Evolutionary conservation across 495 filamentous ascomycete species (phyloP).

Genomic region (Thermothielavioides terrestris): DNA sequence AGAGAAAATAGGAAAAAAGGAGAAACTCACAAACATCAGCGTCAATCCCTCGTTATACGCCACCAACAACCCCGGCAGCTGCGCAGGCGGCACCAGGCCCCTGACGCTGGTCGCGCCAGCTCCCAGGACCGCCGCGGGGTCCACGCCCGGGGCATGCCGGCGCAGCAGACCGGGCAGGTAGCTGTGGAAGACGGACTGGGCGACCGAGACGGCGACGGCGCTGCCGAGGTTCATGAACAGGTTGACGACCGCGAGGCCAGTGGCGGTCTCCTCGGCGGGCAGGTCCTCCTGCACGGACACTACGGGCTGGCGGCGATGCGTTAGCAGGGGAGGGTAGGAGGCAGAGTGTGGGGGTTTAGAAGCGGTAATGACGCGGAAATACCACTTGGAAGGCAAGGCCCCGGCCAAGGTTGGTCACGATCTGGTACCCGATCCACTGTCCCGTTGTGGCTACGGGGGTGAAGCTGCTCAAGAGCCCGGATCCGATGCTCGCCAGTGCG

Average conservation of each 20-base stretch:
- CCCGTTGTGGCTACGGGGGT: conserved; percentile 19
- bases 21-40: conserved; percentile 1
- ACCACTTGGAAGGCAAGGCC: too few species aligned
- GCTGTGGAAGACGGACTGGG: conserved; percentile 23
- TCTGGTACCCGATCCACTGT: conserved; percentile 56
- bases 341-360: too few species aligned
- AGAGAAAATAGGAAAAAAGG: not conserved
- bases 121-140: conserved; percentile 18
- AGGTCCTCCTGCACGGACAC: too few species aligned
- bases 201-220: conserved; percentile 18
- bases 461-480: conserved; percentile 56
- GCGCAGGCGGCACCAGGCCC: conserved; percentile 11
- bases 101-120: conserved; percentile 34
- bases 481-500: conserved; percentile 51
- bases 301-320: too few species aligned
- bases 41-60: conserved; percentile 23
- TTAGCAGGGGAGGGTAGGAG: too few species aligned
- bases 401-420: conserved; percentile 23
- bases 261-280: conserved; percentile 3
- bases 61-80: conserved; percentile 26
- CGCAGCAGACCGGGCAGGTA: conserved; percentile 11
- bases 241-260: conserved; percentile 21
- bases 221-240: conserved; percentile 23
- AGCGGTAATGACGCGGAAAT: too few species aligned
- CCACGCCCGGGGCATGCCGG: conserved; percentile 20